Evolutionary conservation across 306 rosid genomes (phyloP), one percentile per base, ranked within the genome.

Genomic region (Gillenia trifoliata): DNA sequence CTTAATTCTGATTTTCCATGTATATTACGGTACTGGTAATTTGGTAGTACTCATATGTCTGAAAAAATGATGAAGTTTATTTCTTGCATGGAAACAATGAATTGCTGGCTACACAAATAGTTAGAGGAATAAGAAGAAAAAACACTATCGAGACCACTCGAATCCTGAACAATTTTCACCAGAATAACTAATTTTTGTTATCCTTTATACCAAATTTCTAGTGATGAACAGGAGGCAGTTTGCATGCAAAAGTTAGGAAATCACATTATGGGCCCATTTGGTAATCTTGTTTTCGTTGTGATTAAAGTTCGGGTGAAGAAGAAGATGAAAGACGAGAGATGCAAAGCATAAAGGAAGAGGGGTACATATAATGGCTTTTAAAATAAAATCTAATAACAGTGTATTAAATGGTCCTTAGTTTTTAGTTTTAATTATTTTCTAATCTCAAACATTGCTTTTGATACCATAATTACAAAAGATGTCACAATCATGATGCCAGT

Each of bases 391-490:
- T 55, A 55, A 19, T 45, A 69, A 68, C 28, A 47, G 7, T 70
- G 7, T 70, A 50, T 28, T 50, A 34, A 33, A 71, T 10, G 16
- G 13, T 6, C 10, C 1, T 13, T 8, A 22, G 52, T 3, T 22
- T 55, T 71, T 36, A 22, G 45, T 23, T 54, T 43, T 9, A 15
- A 33, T 36, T 55, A 8, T 55, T 36, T 34, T 55, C 33, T 23
- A 8, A 20, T 11, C 41, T 50, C 34, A 15, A n/a, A 64, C 59
- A 49, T 17, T 74, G 31, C 38, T 33, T 66, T 23, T 9, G 54
- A 75, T 87, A 93, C 98, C 98, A 93, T 77, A 87, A 93, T 33
- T 43, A 86, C 77, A 78, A 86, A 90, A 23, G 97, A 86, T 45
- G 85, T 69, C 75, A 94, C 91, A 83, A 91, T 89, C 60, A 68